Evolutionary conservation across 768 basidiomycete species (phyloP).

Genomic region (Holtermanniella nyarrowii): DNA sequence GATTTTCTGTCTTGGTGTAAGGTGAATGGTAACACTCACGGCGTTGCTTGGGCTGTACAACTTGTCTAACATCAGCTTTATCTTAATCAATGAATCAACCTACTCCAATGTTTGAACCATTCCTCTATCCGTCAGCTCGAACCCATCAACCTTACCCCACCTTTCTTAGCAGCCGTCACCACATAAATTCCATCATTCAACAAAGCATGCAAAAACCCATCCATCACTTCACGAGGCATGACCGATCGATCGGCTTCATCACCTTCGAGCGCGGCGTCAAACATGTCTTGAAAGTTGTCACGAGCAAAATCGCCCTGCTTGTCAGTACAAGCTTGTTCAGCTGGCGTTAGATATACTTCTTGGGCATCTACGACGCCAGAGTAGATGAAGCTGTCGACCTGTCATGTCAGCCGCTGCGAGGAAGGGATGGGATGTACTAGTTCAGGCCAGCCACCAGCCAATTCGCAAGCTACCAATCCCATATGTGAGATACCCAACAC

Average conservation of each 20-base stretch:
- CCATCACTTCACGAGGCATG: not conserved
- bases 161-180: not conserved
- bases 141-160: not conserved
- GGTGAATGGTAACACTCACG: not conserved
- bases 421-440: not conserved
- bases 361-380: not conserved
- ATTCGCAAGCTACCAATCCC: not conserved
- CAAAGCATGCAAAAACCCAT: not conserved
- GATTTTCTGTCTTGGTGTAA: not conserved
- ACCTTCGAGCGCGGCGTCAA: not conserved
- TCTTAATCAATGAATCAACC: no score
- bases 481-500: not conserved
- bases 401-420: not conserved
- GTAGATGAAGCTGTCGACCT: not conserved
- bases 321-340: not conserved
- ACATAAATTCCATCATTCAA: not conserved
- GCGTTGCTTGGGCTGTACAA: not conserved
- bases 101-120: not conserved
- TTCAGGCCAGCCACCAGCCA: not conserved
- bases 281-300: not conserved
- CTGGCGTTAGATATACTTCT: not conserved
- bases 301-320: not conserved
- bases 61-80: not conserved
- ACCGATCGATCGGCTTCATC: not conserved
- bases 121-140: not conserved